Base-by-base conservation (phyloP, 495 filamentous ascomycete genomes). In the Poronia punctata region DNA sequence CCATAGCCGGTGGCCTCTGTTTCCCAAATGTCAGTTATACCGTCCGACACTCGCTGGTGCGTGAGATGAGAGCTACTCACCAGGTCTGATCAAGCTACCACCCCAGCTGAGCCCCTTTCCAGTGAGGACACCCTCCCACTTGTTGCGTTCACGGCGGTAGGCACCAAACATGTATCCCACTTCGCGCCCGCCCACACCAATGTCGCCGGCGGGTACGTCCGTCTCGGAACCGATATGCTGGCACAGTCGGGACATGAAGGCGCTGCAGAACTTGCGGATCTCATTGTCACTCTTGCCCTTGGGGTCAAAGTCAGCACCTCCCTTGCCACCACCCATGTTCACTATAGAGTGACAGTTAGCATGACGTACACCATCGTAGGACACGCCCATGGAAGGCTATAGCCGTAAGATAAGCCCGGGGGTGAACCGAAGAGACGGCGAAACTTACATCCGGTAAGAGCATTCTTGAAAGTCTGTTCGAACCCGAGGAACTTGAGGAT, bases 401-500 rank as follows among this genome's bases (percentile, higher is more conserved):
- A n/a, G n/a, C n/a, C n/a, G n/a, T n/a, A n/a, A n/a, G n/a, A n/a
- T n/a, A n/a, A n/a, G n/a, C 19, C 38, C 20, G 14, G n/a, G 21
- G 12, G n/a, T 12, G 32, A 5, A 25, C 11, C 6, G 11, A 25
- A 17, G 27, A 20, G 31, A n/a, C n/a, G n/a, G n/a, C n/a, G n/a
- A n/a, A 39, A 84, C 86, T 76, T 71, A 90, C 86, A 68, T 50
- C 92, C 92, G 46, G 92, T 97, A 54, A 98, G 72, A 48, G 92
- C 92, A 88, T 98, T 98, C 82, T 98, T 98, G 77, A 98, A 96
- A 70, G 87, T 92, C 76, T 98, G 92, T 82, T 98, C 92, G 62
- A 97, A 96, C 40, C 90, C 92, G 54, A 98, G 75, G 75, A 97
- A 97, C 73, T 98, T 98, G 48, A 98, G 76, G 59, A 98, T 89